These are phyloP conservation scores for Spirogloea muscicola DNA, from an alignment of 139 green algal species.

Conservation along the genomic window DNA sequence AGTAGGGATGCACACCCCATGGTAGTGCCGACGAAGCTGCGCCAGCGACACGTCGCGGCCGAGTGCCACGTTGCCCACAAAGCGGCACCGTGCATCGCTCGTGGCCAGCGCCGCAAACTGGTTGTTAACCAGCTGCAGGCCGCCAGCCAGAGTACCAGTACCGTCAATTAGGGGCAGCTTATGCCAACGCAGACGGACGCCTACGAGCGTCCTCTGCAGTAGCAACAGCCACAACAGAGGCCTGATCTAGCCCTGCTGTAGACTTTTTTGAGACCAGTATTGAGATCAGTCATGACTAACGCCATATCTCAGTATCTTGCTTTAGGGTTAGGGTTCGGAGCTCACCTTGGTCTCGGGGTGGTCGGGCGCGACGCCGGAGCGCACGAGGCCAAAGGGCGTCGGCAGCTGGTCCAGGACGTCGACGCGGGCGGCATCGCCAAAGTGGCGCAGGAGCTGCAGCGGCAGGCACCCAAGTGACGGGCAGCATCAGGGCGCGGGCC, in stretches of 20 bases:
- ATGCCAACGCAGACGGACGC: no score
- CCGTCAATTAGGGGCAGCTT: no score
- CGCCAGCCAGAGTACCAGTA: no score
- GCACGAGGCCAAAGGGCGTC: constrained; percentile 90
- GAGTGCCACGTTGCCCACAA: constrained; percentile 79
- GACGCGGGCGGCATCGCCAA: constrained; percentile 15
- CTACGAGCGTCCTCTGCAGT: no score
- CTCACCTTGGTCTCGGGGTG: constrained; percentile 87
- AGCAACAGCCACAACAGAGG: constrained; percentile 3
- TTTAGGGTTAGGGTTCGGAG: not conserved
- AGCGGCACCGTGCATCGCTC: constrained; percentile 46
- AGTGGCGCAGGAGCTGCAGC: constrained; percentile 33
- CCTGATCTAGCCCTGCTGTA: no score
- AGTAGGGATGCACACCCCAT: constrained; percentile 47
- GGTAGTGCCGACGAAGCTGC: constrained; percentile 71
- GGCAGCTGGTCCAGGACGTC: constrained; percentile 76
- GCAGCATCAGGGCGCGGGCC: no score
- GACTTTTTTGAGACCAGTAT: no score
- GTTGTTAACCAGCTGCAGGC: constrained; percentile 89
- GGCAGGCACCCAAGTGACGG: no score
- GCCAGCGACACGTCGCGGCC: constrained; percentile 63
- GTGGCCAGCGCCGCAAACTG: constrained; percentile 69
- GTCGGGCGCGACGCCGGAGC: constrained; percentile 89
- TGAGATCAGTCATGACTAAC: no score
- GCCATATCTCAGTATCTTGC: no score